Percentiles rank a stretch among this genome's conserved stretches.
These are phyloP conservation scores for Umbelopsis sp. DNA, from an alignment of 192 early-diverging fungal species.

Conservation along the genomic window DNA sequence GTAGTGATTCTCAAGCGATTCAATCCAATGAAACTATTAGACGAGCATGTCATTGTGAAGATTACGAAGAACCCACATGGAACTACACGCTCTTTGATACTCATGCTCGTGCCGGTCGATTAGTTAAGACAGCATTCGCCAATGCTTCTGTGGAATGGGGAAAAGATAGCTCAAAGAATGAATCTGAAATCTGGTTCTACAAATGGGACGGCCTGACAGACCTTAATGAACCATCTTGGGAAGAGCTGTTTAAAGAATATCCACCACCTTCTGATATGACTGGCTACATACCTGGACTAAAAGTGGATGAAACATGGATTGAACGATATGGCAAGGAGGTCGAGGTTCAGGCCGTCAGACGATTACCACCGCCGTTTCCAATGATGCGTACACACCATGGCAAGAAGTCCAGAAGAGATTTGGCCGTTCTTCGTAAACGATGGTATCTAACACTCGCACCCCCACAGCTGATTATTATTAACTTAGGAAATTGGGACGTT, in stretches of 20 bases:
- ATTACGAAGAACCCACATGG: constrained; percentile 38
- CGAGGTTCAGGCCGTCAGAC: no score
- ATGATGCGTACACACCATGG: no score
- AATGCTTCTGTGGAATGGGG: no score
- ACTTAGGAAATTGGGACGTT: constrained; percentile 53
- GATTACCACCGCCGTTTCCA: no score
- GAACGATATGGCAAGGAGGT: no score
- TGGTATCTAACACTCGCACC: neutral
- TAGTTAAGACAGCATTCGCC: no score
- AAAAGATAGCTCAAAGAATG: no score
- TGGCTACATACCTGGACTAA: no score
- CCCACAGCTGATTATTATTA: constrained; percentile 36
- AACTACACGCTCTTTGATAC: constrained; percentile 33
- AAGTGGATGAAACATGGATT: no score
- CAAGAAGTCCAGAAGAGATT: no score
- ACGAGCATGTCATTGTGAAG: constrained; percentile 45
- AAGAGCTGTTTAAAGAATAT: constrained; percentile 14
- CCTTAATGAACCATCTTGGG: constrained; percentile 40
- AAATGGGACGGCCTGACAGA: constrained; percentile 52
- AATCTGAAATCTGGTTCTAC: constrained; percentile 25
- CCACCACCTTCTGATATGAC: no score
- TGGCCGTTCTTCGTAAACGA: no score
- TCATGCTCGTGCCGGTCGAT: neutral
- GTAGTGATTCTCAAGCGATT: neutral
- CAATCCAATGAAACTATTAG: neutral